Conservation (phyloP, 148 eudicot genomes). For the Polygonum maritimum region DNA sequence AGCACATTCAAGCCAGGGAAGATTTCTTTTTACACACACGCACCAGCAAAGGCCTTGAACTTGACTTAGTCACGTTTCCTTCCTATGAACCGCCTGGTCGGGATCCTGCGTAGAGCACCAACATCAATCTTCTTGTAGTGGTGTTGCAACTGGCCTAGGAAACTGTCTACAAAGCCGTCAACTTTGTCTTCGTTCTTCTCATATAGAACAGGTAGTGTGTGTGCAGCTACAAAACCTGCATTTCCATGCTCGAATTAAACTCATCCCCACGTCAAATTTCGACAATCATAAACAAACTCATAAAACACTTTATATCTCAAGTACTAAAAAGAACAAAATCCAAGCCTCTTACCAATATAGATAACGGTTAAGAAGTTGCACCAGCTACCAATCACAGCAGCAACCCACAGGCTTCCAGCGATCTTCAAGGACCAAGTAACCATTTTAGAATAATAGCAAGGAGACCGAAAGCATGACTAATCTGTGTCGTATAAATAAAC, state of each 20-base stretch:
- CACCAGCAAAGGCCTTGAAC: neutral
- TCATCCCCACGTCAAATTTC: neutral
- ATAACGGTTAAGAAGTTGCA: constrained; percentile 78
- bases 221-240: constrained; percentile 72
- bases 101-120: constrained; percentile 43
- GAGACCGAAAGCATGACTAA: neutral
- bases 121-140: constrained; percentile 53
- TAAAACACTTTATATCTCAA: neutral
- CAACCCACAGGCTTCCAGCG: constrained; percentile 46
- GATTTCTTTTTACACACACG: neutral
- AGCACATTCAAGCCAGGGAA: neutral
- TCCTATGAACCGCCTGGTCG: constrained; percentile 31
- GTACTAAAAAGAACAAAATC: neutral
- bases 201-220: constrained; percentile 66
- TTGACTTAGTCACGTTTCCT: constrained; percentile 37
- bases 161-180: constrained; percentile 45
- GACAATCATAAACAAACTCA: no score
- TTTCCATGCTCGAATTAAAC: neutral
- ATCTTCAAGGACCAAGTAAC: constrained; percentile 27
- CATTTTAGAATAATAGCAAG: neutral
- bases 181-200: constrained; percentile 65
- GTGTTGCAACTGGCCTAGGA: constrained; percentile 38
- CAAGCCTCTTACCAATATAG: constrained; percentile 61
- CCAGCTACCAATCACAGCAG: constrained; percentile 78
- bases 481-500: neutral